phyloP scores from a whole-genome alignment of 2,329 filamentous ascomycete genomes.

The Diaporthe nobilis region DNA sequence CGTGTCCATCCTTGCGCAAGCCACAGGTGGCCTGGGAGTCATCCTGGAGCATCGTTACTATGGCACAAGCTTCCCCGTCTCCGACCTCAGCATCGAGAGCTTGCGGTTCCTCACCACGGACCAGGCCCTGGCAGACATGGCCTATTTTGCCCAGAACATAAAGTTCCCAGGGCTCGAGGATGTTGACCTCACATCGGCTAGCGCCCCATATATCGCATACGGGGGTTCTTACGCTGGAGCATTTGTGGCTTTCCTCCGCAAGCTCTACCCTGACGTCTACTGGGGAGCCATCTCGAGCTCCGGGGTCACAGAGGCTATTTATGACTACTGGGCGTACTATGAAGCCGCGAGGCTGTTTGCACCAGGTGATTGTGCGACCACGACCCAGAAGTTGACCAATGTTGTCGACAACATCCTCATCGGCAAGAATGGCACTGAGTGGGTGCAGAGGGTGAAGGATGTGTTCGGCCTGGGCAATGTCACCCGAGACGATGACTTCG shows the following conservation, averaged over 20 bases:
- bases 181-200: slow-evolving; percentile 74
- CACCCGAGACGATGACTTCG: slow-evolving; percentile 64
- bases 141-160: slow-evolving; percentile 83
- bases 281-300: slow-evolving; percentile 86
- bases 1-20: slow-evolving; percentile 76
- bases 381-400: slow-evolving; percentile 70
- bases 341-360: slow-evolving; percentile 65
- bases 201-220: slow-evolving; percentile 82
- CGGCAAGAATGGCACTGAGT: slow-evolving; percentile 52
- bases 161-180: slow-evolving; percentile 79
- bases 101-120: slow-evolving; percentile 87
- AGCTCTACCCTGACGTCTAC: slow-evolving; percentile 83
- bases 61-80: slow-evolving; percentile 78
- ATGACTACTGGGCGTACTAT: slow-evolving; percentile 79
- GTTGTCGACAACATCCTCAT: slow-evolving; percentile 67
- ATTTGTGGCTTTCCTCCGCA: slow-evolving; percentile 82
- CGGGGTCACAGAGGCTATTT: slow-evolving; percentile 82
- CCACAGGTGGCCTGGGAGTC: slow-evolving; percentile 81
- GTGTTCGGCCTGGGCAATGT: slow-evolving; percentile 63
- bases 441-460: slow-evolving; percentile 60
- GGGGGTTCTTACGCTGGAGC: slow-evolving; percentile 88
- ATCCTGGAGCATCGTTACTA: slow-evolving; percentile 93
- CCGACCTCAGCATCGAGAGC: slow-evolving; percentile 76
- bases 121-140: slow-evolving; percentile 84
- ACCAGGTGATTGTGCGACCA: slow-evolving; percentile 73